Base-by-base conservation (phyloP, 75 land plant species). In the Sequoiadendron giganteum region DNA sequence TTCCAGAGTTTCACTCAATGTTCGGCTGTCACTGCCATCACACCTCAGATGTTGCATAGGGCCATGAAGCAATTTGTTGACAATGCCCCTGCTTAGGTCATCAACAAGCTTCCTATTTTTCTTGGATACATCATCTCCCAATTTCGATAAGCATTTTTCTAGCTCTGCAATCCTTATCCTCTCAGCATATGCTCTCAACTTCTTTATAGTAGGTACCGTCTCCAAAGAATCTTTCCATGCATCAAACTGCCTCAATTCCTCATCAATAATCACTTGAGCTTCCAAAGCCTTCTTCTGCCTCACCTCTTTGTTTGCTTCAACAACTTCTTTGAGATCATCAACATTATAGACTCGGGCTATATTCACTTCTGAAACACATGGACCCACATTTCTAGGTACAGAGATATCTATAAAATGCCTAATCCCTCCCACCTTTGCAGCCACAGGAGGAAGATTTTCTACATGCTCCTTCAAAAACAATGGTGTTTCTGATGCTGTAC, bases 261-360 rank as follows among this genome's bases (percentile, higher is more conserved):
- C 97, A 14, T 86, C 89, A 42, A 97, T 95, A 65, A 97, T 95
- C 32, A 91, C 90, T 78, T 94, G 96, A 38, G 99, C 99, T 93
- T 95, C 97, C 93, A 94, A 89, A 10, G 99, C 99, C 89, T 95
- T 95, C 52, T 94, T 88, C 36, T 89, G 90, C 80, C 97, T 86
- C 34, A 95, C 99, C 88, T 97, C 99, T 85, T 95, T 93, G 88
- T 97, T 95, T 18, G 97, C 97, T 55, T 95, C 99, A 45, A 97
- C 98, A 13, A 97, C 99, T 85, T 97, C 99, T 89, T 94, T 95
- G 86, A 95, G 92, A 91, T 97, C 98, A 89, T 97, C 96, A 42
- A 97, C 98, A 88, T 97, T 95, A 81, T 93, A 93, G 2, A 93
- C 81, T 28, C 80, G 55, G 48, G 89, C 72, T 32, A 38, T 18